Percentiles rank a stretch among this genome's conserved stretches.
These are phyloP conservation scores for Carex parvula DNA, from an alignment of 176 grass and related monocot species.

Conservation along the genomic window DNA sequence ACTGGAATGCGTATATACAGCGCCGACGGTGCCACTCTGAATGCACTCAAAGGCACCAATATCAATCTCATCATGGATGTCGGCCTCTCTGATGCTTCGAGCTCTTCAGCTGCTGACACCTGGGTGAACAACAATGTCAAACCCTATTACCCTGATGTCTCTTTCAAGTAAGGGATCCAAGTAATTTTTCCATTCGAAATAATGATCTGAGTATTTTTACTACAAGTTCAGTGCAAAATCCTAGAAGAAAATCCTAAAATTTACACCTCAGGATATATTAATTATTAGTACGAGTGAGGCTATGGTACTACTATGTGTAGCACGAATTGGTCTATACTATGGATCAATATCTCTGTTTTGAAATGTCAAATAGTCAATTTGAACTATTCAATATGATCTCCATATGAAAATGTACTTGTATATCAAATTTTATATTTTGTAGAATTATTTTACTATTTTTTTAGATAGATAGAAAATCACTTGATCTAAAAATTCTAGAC, in stretches of 20 bases:
- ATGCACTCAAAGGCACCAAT: conserved; percentile 26
- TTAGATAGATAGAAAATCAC: no score
- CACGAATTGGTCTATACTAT: no score
- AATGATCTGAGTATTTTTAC: no score
- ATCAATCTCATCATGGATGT: conserved; percentile 49
- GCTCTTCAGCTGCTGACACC: neutral
- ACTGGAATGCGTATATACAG: conserved; percentile 49
- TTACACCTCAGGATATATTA: neutral
- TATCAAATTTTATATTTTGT: no score
- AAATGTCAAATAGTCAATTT: no score
- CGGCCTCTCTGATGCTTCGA: conserved; percentile 2
- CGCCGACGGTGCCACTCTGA: conserved; percentile 14
- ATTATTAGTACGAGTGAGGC: neutral
- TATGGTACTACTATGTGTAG: neutral
- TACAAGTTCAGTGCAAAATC: neutral
- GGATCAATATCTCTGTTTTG: no score
- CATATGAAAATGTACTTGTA: no score
- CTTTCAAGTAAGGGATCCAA: conserved; percentile 19
- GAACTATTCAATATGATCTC: no score
- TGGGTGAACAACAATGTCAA: conserved; percentile 43
- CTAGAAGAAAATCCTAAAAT: neutral
- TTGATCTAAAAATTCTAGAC: no score
- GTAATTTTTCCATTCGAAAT: no score
- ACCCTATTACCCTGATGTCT: conserved; percentile 19
- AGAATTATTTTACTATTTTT: no score